phyloP scores from a whole-genome alignment of 441 rosid genomes.

The Brassica balearica region DNA sequence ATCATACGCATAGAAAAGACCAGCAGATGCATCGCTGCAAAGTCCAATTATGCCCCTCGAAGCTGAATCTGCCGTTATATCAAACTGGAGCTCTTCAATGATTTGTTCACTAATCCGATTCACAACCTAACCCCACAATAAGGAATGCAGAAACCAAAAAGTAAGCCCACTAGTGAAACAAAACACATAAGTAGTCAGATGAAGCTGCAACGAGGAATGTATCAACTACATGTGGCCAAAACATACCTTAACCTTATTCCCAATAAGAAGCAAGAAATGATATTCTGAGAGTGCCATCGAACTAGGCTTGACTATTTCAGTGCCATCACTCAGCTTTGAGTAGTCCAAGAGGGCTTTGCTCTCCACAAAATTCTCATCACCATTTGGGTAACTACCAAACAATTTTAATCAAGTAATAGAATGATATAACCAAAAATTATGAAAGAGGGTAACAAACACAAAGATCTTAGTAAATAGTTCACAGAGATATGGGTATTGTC shows the following conservation, averaged over 20 bases:
- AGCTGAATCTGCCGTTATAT: slow-evolving; percentile 82
- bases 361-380: slow-evolving; percentile 98
- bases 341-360: slow-evolving; percentile 95
- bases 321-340: slow-evolving; percentile 76
- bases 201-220: slow-evolving; percentile 24
- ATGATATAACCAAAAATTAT: slow-evolving; percentile 37
- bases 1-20: slow-evolving; percentile 96
- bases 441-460: slow-evolving; percentile 9
- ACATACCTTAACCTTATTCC: slow-evolving; percentile 97
- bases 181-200: slow-evolving; percentile 27
- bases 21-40: slow-evolving; percentile 97
- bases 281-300: slow-evolving; percentile 97
- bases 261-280: slow-evolving; percentile 94
- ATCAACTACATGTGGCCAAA: slow-evolving; percentile 30
- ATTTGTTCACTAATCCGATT: slow-evolving; percentile 98
- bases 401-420: slow-evolving; percentile 53
- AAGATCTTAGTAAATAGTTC: slow-evolving; percentile 25
- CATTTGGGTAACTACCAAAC: slow-evolving; percentile 72
- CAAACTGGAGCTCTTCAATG: slow-evolving; percentile 96
- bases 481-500: slow-evolving; percentile 38
- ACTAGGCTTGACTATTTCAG: slow-evolving; percentile 78
- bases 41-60: slow-evolving; percentile 94
- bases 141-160: slow-evolving; percentile 27
- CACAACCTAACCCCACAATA: slow-evolving; percentile 68
- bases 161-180: slow-evolving; percentile 29